Base-by-base conservation (phyloP, 306 rosid genomes). In the Sophora flavescens region DNA sequence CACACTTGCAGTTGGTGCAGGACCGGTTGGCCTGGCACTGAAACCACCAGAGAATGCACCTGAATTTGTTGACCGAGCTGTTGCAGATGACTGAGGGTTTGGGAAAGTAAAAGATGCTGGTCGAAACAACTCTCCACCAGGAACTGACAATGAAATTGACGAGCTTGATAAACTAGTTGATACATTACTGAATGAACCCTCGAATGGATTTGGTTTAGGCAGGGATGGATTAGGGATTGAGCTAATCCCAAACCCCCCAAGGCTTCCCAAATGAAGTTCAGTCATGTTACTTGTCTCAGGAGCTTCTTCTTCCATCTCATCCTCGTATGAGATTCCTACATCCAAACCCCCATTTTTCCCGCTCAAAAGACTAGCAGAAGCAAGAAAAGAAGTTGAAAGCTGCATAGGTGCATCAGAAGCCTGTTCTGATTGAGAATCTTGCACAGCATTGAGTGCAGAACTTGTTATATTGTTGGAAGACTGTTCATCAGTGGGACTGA, bases 301-400 rank as follows among this genome's bases (percentile, higher is more conserved):
- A 79, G 97, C 95, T 82, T 95, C 97, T 84, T 95, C 97, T 45
- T 95, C 99, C 97, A 95, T 95, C 85, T 90, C 89, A 83, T 92
- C 96, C 63, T 92, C 97, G 32, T 80, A 81, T 38, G 88, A 13
- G 70, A 69, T 77, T 66, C 76, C 86, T 71, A 75, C 84, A 72
- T 87, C 92, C 65, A 80, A 63, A 36, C 76, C 75, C 69, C 36
- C 88, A 76, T 68, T 84, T 75, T 81, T 89, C 73, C 28, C 88
- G 12, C 70, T 63, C 44, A 78, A 56, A 77, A 60, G 82, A 71
- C 70, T 80, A 72, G 78, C 71, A 68, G 88, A 63, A 59, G 87
- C 68, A 45, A 80, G 58, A 68, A 82, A 63, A 80, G 84, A 79
- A 14, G 84, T 56, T 66, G 86, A 83, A 74, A 85, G 70, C 66